Evolutionary conservation across 2,329 filamentous ascomycete genomes (phyloP).

Genomic region (Microdochium nivale): DNA sequence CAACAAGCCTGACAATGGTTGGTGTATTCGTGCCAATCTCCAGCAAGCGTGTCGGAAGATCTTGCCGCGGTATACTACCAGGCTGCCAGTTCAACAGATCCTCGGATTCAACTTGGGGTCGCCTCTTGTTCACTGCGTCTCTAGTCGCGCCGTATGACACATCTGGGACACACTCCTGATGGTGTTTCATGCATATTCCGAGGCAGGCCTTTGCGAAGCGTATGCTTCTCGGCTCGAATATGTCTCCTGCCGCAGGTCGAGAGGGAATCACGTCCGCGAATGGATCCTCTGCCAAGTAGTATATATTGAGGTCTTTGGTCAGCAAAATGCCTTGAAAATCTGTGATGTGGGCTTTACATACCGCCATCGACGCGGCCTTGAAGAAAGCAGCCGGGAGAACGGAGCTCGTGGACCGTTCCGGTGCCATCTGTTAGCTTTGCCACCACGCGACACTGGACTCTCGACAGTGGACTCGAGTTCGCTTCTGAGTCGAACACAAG

Average conservation of each 20-base stretch:
- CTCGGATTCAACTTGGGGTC: neutral
- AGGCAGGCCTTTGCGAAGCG: neutral
- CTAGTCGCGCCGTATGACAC: neutral
- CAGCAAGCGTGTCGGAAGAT: neutral
- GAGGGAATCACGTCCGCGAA: neutral
- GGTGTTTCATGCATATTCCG: neutral
- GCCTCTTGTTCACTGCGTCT: neutral
- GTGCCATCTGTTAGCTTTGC: neutral
- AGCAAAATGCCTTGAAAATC: too few species aligned
- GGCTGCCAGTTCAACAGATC: neutral
- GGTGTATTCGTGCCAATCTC: neutral
- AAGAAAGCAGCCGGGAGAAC: neutral
- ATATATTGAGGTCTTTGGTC: neutral
- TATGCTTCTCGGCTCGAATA: neutral
- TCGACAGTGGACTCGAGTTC: neutral
- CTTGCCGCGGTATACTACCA: neutral
- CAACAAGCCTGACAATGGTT: neutral
- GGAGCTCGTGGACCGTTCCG: neutral
- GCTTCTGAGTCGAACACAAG: neutral
- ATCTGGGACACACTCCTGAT: neutral
- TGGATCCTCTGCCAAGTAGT: neutral
- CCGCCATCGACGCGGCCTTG: neutral
- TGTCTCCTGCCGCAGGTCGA: neutral
- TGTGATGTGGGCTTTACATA: too few species aligned
- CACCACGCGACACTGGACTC: neutral